These are phyloP conservation scores for Micromonas commoda DNA, from an alignment of 139 green algal genomes.

Conservation along the genomic window DNA sequence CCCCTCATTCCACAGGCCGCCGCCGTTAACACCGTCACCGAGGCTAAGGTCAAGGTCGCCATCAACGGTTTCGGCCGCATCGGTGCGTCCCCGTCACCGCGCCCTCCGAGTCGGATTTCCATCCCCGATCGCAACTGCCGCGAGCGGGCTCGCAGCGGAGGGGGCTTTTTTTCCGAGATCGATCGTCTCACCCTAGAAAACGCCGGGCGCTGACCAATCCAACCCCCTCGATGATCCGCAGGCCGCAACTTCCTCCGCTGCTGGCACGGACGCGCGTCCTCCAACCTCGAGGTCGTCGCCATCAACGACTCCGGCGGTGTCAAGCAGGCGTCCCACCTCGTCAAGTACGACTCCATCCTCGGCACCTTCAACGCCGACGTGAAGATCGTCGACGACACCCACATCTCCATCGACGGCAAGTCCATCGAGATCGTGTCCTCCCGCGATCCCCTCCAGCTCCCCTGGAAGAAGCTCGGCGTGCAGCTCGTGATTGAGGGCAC, in stretches of 20 bases:
- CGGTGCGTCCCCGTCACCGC: slow-evolving; percentile 34
- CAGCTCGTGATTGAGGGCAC: slow-evolving; percentile 56
- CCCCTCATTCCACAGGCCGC: background rate
- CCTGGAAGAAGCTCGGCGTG: slow-evolving; percentile 47
- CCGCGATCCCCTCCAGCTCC: slow-evolving; percentile 48
- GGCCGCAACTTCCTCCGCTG: slow-evolving; percentile 63
- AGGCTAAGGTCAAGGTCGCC: slow-evolving; percentile 60
- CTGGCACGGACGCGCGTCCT: slow-evolving; percentile 53
- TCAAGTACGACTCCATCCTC: slow-evolving; percentile 59
- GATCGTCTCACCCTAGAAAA: too few species aligned
- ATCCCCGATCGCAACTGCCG: slow-evolving; percentile 57
- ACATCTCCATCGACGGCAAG: slow-evolving; percentile 55
- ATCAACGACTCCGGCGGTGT: slow-evolving; percentile 57
- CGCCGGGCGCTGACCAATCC: too few species aligned
- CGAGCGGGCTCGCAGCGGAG: background rate
- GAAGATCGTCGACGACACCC: slow-evolving; percentile 43
- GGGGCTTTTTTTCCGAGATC: too few species aligned
- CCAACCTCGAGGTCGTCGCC: slow-evolving; percentile 57
- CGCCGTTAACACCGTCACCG: background rate
- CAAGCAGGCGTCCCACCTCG: slow-evolving; percentile 44
- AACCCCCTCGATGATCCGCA: background rate
- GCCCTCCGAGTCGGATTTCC: slow-evolving; percentile 84
- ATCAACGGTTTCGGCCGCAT: slow-evolving; percentile 99
- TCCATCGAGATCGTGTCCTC: slow-evolving; percentile 49
- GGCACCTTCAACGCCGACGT: slow-evolving; percentile 53